Conservation (phyloP, 192 early-diverging fungal species). For the Diversispora eburnea region DNA sequence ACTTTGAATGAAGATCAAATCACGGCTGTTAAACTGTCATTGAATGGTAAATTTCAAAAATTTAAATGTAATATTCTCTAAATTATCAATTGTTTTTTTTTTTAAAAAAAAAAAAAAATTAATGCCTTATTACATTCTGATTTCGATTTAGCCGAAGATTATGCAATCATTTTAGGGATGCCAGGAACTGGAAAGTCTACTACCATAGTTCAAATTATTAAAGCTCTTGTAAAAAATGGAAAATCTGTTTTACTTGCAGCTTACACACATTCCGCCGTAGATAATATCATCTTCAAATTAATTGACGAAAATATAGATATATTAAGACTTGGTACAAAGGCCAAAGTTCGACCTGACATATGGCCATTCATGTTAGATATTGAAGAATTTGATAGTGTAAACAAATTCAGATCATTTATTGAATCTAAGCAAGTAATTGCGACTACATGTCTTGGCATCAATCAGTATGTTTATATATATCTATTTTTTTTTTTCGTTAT, state of each 20-base stretch:
- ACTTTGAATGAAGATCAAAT: slow-evolving; percentile 72
- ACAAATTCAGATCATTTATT: slow-evolving; percentile 61
- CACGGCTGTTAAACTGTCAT: slow-evolving; percentile 64
- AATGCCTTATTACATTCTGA: neutral
- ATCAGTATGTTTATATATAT: slow-evolving; percentile 53
- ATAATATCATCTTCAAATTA: slow-evolving; percentile 90
- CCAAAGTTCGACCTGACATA: slow-evolving; percentile 56
- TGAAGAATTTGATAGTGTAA: slow-evolving; percentile 47
- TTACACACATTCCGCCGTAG: slow-evolving; percentile 91
- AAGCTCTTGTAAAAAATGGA: slow-evolving; percentile 56
- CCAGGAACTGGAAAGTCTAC: slow-evolving; percentile 97
- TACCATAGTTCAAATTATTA: slow-evolving; percentile 77
- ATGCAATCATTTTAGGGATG: slow-evolving; percentile 91
- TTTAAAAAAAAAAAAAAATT: neutral
- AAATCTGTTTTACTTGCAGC: slow-evolving; percentile 83
- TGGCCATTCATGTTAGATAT: slow-evolving; percentile 32
- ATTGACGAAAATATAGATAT: slow-evolving; percentile 57
- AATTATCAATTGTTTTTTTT: no score
- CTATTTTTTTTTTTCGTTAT: slow-evolving; percentile 1
- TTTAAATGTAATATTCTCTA: no score
- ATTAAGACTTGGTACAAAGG: slow-evolving; percentile 70
- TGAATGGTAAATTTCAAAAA: slow-evolving; percentile 40
- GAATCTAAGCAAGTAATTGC: slow-evolving; percentile 67
- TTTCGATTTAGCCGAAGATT: slow-evolving; percentile 62
- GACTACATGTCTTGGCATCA: slow-evolving; percentile 85